Conservation (phyloP, 2,329 filamentous ascomycete genomes). For the Clonostachys solani region DNA sequence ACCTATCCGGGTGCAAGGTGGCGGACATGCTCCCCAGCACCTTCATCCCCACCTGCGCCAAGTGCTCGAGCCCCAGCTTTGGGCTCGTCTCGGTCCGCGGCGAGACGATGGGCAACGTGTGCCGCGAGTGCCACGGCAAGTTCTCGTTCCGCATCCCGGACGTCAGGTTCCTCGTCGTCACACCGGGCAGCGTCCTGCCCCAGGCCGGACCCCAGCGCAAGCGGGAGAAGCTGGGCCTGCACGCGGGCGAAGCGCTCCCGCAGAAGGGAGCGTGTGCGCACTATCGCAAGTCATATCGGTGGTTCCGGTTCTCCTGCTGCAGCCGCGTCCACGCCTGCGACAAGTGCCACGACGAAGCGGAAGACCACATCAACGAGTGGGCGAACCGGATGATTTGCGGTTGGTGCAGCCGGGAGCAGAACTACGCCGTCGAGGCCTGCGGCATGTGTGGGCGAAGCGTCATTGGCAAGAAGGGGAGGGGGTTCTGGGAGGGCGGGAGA, state of each 20-base stretch:
- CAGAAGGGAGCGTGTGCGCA: slow-evolving; percentile 49
- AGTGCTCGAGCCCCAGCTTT: slow-evolving; percentile 66
- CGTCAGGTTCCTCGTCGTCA: slow-evolving; percentile 72
- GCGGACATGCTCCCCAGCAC: slow-evolving; percentile 75
- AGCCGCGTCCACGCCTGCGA: slow-evolving; percentile 56
- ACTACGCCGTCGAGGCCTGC: slow-evolving; percentile 73
- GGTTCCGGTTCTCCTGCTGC: slow-evolving; percentile 65
- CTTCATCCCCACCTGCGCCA: slow-evolving; percentile 73
- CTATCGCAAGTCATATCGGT: slow-evolving; percentile 55
- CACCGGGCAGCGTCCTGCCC: slow-evolving; percentile 41
- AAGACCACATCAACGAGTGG: slow-evolving; percentile 74
- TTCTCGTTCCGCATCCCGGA: slow-evolving; percentile 79
- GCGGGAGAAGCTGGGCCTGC: slow-evolving; percentile 51
- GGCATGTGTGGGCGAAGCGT: slow-evolving; percentile 67
- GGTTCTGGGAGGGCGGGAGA: slow-evolving; percentile 87
- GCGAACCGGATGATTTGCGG: slow-evolving; percentile 82
- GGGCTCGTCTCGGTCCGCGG: slow-evolving; percentile 71
- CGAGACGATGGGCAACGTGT: slow-evolving; percentile 69
- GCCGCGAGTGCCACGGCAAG: slow-evolving; percentile 73
- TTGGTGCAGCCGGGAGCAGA: slow-evolving; percentile 76
- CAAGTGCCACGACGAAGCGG: slow-evolving; percentile 69
- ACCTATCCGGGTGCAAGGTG: slow-evolving; percentile 69
- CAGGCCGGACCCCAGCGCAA: slow-evolving; percentile 37
- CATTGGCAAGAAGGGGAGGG: slow-evolving; percentile 59
- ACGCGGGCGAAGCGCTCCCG: slow-evolving; percentile 52